Conservation (phyloP, 768 basidiomycete species). For the Serendipita sp. region DNA sequence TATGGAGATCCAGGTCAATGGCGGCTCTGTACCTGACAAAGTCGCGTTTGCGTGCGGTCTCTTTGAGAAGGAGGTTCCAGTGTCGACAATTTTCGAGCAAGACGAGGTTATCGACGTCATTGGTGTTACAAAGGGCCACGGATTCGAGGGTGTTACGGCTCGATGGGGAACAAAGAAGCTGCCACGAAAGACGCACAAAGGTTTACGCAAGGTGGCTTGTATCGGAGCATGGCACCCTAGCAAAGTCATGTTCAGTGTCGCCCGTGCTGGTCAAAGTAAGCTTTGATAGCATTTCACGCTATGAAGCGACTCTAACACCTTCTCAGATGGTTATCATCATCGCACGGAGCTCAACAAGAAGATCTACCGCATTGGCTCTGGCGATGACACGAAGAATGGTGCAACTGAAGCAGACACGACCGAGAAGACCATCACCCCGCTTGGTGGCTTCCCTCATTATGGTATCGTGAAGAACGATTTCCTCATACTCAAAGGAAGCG, state of each 20-base stretch:
- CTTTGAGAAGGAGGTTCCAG: slow-evolving; percentile 92
- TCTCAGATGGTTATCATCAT: slow-evolving; percentile 80
- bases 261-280: slow-evolving; percentile 98
- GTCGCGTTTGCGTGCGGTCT: slow-evolving; percentile 86
- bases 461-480: slow-evolving; percentile 99
- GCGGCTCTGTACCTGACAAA: slow-evolving; percentile 91
- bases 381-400: slow-evolving; percentile 62
- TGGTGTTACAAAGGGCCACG: slow-evolving; percentile 94
- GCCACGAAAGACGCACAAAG: slow-evolving; percentile 97
- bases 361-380: slow-evolving; percentile 86
- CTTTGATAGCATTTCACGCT: slow-evolving; percentile 12
- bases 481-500: slow-evolving; percentile 89
- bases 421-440: slow-evolving; percentile 83
- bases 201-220: slow-evolving; percentile 99
- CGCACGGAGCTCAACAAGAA: slow-evolving; percentile 98
- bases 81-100: slow-evolving; percentile 80
- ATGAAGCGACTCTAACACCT: background rate
- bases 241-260: slow-evolving; percentile 99
- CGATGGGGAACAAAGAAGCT: slow-evolving; percentile 99
- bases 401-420: slow-evolving; percentile 92
- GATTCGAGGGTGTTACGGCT: slow-evolving; percentile 98
- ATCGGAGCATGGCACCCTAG: slow-evolving; percentile 98
- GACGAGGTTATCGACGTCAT: slow-evolving; percentile 94
- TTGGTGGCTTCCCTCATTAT: slow-evolving; percentile 99
- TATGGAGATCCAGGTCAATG: slow-evolving; percentile 99